Base-by-base conservation (phyloP, 164 flowering plant species). In the Cinnamomum micranthum region DNA sequence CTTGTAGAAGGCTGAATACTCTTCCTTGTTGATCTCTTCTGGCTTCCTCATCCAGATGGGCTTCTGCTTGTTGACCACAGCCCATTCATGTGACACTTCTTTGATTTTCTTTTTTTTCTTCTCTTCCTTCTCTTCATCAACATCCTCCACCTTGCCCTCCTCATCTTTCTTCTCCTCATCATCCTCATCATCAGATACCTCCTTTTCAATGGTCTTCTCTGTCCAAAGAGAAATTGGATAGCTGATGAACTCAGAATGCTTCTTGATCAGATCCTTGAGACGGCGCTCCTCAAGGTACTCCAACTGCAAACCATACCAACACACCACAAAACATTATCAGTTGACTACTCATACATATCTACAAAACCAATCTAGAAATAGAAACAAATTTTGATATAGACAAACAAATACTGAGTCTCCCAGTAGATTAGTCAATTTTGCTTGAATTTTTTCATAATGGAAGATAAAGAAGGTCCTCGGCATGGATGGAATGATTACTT, bases 141-240 rank as follows among this genome's bases (percentile, higher is more conserved):
- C 79, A 10, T 77, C 82, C 1, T 70, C 78, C 52, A 70, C 55
- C 4, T 74, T 55, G 19, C 60, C 78, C 62, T 41, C 88, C 65
- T 89, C 80, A 79, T 85, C 84, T 33, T 71, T 31, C 20, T 50
- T 50, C 50, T 85, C 88, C 35, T 89, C 89, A 19, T 86, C 88
- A 17, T 86, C 87, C 50, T 89, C 89, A 76, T 80, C 82, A 31
- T 85, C 88, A 20, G 81, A 75, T 22, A 87, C 69, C 75, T 87
- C 82, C 76, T 80, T 82, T 72, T 82, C 85, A 12, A 81, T 82
- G 28, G 85, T 82, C 77, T 82, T 80, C 77, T 82, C 85, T 20
- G 69, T 71, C 85, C 85, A 82, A 3, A 82, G 77, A 10, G 69
- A 80, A 58, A 82, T 82, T 0, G 85, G 85, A 74, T 82, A 82